Evolutionary conservation across 2,329 filamentous ascomycete species (phyloP).

Genomic region (Ascochyta rabiei): DNA sequence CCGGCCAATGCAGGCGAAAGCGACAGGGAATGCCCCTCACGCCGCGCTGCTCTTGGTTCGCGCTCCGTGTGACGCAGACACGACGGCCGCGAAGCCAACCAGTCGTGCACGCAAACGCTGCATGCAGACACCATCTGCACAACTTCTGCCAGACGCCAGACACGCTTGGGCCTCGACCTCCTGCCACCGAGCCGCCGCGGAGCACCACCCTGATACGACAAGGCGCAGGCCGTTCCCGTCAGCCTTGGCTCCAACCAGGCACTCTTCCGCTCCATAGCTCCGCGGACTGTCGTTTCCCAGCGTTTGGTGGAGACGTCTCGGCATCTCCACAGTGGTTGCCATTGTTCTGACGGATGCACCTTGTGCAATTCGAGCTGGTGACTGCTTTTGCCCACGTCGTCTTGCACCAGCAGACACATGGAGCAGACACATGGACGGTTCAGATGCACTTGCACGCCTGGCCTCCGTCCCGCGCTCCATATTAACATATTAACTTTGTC

Average conservation of each 20-base stretch:
- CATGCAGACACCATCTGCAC: constrained; percentile 22
- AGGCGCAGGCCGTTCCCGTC: constrained; percentile 15
- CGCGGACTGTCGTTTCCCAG: not conserved
- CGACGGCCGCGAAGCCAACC: constrained; percentile 16
- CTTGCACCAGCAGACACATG: not conserved
- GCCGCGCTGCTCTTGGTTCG: not conserved
- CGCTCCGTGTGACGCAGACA: constrained; percentile 14
- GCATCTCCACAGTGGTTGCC: too few relatives aligned
- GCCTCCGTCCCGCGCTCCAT: constrained; percentile 10
- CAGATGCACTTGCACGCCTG: constrained; percentile 4
- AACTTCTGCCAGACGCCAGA: constrained; percentile 9
- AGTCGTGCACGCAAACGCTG: constrained; percentile 19
- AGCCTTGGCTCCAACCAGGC: constrained; percentile 17
- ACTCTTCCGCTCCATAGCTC: constrained; percentile 12
- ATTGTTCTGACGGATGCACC: too few relatives aligned
- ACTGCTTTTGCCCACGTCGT: too few relatives aligned
- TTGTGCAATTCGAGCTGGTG: too few relatives aligned
- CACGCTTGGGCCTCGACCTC: constrained; percentile 20
- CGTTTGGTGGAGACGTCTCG: constrained; percentile 10
- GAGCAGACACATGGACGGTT: not conserved
- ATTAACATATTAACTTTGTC: constrained; percentile 7
- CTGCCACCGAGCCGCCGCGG: constrained; percentile 23
- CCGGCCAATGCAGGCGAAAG: constrained; percentile 4
- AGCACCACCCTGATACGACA: constrained; percentile 10
- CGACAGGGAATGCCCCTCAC: not conserved